These are phyloP conservation scores for Phragmites australis DNA, from an alignment of 176 grass and related monocot genomes.

Conservation along the genomic window DNA sequence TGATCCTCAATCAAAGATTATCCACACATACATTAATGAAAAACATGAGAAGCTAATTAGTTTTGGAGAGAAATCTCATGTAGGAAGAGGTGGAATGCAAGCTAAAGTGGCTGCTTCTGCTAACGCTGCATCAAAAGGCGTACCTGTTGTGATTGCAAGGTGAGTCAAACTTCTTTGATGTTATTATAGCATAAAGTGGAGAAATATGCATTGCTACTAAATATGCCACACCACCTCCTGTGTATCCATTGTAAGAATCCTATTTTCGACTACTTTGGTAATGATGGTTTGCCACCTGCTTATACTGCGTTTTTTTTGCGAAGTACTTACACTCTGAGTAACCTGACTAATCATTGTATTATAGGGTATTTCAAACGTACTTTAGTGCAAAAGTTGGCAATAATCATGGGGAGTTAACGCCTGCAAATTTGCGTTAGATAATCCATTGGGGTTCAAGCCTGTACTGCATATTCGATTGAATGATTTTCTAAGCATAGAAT, in stretches of 20 bases:
- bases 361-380: background rate
- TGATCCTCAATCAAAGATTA: slow-evolving; percentile 83
- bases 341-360: background rate
- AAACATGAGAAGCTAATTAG: slow-evolving; percentile 80
- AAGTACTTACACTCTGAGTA: background rate
- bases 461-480: background rate
- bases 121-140: slow-evolving; percentile 67
- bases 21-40: slow-evolving; percentile 89
- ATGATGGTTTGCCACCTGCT: background rate
- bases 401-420: background rate
- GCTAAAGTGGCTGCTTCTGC: slow-evolving; percentile 90
- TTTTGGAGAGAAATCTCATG: slow-evolving; percentile 91
- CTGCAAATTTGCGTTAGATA: background rate
- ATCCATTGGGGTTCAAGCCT: background rate
- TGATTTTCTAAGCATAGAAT: background rate
- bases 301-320: background rate
- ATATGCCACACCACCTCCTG: background rate
- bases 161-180: background rate
- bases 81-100: slow-evolving; percentile 98
- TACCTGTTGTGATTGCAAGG: slow-evolving; percentile 95
- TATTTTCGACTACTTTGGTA: background rate
- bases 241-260: background rate
- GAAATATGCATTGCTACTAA: background rate
- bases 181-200: slow-evolving; percentile 11
- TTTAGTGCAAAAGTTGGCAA: background rate